Base-by-base conservation (phyloP, 139 green algal species). In the Micractinium sp. region DNA sequence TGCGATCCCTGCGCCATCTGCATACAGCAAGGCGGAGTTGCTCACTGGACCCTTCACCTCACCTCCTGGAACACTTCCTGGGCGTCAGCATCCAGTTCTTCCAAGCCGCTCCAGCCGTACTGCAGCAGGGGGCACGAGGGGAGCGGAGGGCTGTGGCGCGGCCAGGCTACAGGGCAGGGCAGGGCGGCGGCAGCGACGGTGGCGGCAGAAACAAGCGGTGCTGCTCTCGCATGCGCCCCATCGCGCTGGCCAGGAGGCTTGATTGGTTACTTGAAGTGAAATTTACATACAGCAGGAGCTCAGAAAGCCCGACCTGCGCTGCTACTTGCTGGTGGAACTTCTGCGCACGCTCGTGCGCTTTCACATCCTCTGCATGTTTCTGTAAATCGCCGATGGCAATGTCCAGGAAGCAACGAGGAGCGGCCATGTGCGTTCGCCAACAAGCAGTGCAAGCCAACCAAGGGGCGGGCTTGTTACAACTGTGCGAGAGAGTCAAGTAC, bases 351-450 rank as follows among this genome's bases (percentile, higher is more conserved):
- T 93, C 38, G 61, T 94, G 93, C 15, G 85, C 86, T 14, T 79
- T 89, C 16, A 81, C 16, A 15, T 91, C 90, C 3, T 66, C 31
- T 23, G 78, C 63, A 56, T 93, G 92, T 12, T 74, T n/a, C 0
- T 47, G 83, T 3, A 88, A 63, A 67, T 95, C 93, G 7, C 94
- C 95, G 20, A 97, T 94, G 60, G 94, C 93, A 61, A 97, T 94
- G 66, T 96, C 94, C 0, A 97, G 16, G 33, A 90, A 97, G 75
- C 38, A 80, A 0, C 85, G 78, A 25, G 53, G 15, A 41, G 75
- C 53, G 5, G 16, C 33, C 1, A 36, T 31, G 47, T 27, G 12
- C 31, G 14, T 69, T 61, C 5, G 22, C 2, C 79, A 36, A 36
- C 41, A 18, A 67, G 27, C 23, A 0, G 1, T 29, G 73, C 41